Conservation (phyloP, 139 green algal genomes). For the Micractinium conductrix region DNA sequence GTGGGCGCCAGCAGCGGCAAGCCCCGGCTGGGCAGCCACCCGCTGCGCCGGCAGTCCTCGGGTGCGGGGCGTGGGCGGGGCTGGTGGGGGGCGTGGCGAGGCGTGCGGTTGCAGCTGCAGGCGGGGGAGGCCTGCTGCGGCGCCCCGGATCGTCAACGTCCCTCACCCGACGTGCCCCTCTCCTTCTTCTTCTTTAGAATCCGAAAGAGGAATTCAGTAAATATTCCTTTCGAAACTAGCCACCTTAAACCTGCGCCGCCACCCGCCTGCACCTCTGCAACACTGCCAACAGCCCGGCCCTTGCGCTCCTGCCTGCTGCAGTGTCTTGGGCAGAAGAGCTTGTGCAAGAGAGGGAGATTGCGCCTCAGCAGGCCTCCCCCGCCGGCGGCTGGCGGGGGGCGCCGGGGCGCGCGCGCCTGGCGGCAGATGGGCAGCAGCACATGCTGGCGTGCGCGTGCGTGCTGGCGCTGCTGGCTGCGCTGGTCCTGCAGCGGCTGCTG, state of each 20-base stretch:
- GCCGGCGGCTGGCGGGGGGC: neutral
- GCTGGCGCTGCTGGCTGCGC: constrained; percentile 1
- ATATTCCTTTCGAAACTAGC: too few species aligned
- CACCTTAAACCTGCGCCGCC: too few species aligned
- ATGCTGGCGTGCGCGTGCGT: neutral
- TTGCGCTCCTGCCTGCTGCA: constrained; percentile 3
- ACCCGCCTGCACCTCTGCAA: too few species aligned
- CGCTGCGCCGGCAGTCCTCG: constrained; percentile 36
- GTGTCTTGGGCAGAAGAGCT: constrained; percentile 47
- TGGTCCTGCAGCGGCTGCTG: neutral
- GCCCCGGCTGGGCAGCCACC: constrained; percentile 26
- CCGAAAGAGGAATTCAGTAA: too few species aligned
- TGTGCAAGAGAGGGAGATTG: constrained; percentile 30
- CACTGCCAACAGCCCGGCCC: too few species aligned
- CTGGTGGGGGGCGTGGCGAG: too few species aligned
- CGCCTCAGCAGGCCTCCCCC: neutral
- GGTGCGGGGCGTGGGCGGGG: too few species aligned
- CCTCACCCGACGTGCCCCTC: too few species aligned
- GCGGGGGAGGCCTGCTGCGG: too few species aligned
- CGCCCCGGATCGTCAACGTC: too few species aligned
- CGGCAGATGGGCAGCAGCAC: neutral
- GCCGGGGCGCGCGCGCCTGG: neutral
- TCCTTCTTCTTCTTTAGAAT: too few species aligned
- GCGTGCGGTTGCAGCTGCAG: too few species aligned
- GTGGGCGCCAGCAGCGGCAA: neutral